These are phyloP conservation scores for Prunus dulcis DNA, from an alignment of 306 rosid species.

Conservation along the genomic window DNA sequence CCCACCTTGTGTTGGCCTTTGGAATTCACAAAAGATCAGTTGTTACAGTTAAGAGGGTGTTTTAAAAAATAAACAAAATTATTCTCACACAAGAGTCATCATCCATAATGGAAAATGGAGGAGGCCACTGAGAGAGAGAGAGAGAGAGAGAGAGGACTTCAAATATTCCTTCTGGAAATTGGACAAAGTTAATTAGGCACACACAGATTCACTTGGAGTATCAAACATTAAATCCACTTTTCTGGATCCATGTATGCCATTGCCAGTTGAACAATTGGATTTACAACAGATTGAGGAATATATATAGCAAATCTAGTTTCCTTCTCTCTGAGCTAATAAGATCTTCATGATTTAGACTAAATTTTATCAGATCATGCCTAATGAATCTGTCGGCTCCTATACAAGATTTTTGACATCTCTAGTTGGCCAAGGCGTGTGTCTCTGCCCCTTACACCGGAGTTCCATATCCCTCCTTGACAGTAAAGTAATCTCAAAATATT, in stretches of 20 bases:
- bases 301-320: background rate
- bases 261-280: background rate
- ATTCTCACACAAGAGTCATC: background rate
- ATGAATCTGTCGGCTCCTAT: background rate
- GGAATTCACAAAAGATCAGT: background rate
- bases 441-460: too few relatives aligned
- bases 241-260: background rate
- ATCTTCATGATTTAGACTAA: background rate
- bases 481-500: too few relatives aligned
- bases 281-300: background rate
- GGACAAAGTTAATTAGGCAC: background rate
- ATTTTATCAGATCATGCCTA: background rate
- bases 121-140: background rate
- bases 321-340: background rate
- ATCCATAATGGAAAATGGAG: background rate
- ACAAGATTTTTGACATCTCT: background rate
- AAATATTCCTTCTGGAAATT: background rate
- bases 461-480: too few relatives aligned
- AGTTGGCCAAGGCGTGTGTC: too few relatives aligned
- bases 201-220: background rate
- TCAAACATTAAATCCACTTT: background rate
- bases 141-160: too few relatives aligned
- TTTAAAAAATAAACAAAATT: too few relatives aligned
- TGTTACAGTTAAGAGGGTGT: background rate
- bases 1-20: slow-evolving; percentile 1